Percentiles rank a stretch among this genome's conserved stretches.
These are phyloP conservation scores for Amauroascus verrucosus DNA, from an alignment of 2,329 filamentous ascomycete species.

Conservation along the genomic window DNA sequence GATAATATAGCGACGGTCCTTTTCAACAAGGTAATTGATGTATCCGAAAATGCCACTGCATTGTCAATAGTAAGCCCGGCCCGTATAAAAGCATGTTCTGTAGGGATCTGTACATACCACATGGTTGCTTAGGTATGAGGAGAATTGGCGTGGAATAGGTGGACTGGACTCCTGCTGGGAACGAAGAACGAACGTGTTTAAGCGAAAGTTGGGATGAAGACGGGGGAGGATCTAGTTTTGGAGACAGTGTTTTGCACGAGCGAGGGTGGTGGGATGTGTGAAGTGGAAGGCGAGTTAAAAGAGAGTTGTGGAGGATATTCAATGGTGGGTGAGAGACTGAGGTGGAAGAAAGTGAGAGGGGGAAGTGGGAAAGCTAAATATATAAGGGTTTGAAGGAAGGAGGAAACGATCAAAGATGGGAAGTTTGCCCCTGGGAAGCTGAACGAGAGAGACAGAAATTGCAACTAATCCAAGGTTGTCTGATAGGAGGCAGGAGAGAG, in stretches of 20 bases:
- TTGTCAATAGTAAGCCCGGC: background rate
- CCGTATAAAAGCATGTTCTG: background rate
- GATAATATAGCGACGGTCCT: constrained; percentile 92
- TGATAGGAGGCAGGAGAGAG: background rate
- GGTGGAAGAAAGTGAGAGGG: background rate
- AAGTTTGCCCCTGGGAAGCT: background rate
- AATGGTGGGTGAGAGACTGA: background rate
- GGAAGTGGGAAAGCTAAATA: background rate
- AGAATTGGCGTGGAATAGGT: background rate
- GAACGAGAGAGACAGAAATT: background rate
- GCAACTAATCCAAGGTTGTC: too few species aligned
- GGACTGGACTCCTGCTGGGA: background rate
- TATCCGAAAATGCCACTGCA: constrained; percentile 89
- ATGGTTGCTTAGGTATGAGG: background rate
- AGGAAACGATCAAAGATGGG: background rate
- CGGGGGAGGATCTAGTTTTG: background rate
- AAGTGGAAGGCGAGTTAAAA: background rate
- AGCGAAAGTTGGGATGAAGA: background rate
- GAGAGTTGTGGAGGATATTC: background rate
- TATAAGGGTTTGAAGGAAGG: background rate
- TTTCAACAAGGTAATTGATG: constrained; percentile 98
- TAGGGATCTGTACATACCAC: background rate
- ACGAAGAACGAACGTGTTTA: background rate
- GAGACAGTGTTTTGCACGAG: background rate
- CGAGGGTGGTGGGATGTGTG: background rate